These are phyloP conservation scores for Penicillium paradoxum DNA, from an alignment of 495 filamentous ascomycete genomes.

Conservation along the genomic window DNA sequence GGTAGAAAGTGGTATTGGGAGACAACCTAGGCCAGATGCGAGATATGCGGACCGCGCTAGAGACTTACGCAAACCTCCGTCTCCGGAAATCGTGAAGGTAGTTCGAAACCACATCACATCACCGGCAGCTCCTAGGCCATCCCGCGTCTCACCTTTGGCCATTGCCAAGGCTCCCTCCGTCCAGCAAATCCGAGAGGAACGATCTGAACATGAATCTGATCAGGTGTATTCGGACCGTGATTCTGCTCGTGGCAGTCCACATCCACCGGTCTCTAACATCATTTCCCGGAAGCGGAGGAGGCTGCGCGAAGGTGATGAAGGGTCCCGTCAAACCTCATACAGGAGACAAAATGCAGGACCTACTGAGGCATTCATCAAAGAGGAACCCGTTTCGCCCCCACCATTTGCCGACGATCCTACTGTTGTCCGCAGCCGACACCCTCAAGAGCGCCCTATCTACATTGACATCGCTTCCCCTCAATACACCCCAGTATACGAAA, in stretches of 20 bases:
- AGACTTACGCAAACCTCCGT: conserved; percentile 20
- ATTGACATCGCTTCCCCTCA: conserved; percentile 47
- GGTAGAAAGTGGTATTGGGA: conserved; percentile 14
- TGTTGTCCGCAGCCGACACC: conserved; percentile 37
- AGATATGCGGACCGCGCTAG: conserved; percentile 20
- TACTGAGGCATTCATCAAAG: conserved; percentile 67
- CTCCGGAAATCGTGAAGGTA: conserved; percentile 40
- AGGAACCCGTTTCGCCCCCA: conserved; percentile 80
- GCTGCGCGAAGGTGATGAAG: conserved; percentile 31
- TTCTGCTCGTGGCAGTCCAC: conserved; percentile 35
- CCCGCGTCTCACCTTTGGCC: conserved; percentile 72
- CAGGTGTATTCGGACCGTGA: conserved; percentile 23
- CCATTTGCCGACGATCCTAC: conserved; percentile 55
- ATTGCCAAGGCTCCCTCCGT: conserved; percentile 54
- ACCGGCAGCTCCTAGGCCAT: conserved; percentile 76
- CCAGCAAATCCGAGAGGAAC: conserved; percentile 27
- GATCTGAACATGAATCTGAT: conserved; percentile 22
- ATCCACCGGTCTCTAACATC: conserved; percentile 26
- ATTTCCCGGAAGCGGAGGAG: conserved; percentile 48
- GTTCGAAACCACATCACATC: conserved; percentile 60
- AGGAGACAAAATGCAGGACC: conserved; percentile 29
- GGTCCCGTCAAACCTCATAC: conserved; percentile 24
- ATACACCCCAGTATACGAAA: conserved; percentile 38
- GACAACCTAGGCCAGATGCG: conserved; percentile 15
- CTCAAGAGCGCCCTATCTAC: conserved; percentile 43